Evolutionary conservation across 116 monocot species (phyloP), one percentile per base, ranked within the genome.

Genomic region (Posidonia oceanica): DNA sequence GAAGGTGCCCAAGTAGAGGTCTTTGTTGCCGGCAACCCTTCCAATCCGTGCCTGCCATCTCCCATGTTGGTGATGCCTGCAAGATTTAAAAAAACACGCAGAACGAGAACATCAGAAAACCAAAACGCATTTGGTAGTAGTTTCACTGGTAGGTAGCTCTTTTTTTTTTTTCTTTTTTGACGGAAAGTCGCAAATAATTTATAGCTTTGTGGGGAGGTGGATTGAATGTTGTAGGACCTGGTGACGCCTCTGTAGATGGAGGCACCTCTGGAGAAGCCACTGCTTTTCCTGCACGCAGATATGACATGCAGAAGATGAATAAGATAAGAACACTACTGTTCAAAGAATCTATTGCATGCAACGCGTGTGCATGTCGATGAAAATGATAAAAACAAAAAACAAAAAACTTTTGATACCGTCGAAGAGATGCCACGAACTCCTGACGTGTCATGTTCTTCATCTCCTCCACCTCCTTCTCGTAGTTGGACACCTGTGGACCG

Each of bases 371-470:
- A 76, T 69, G 69, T 36, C 13, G 21, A 44, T 18, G 23, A 38
- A 36, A 4, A 41, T 67, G 44, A 55, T 48, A 42, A n/a, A 23
- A 29, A 64, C 15, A 37, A 62, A 4, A 62, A 23, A 20, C 4
- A 8, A 62, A 4, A 7, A 16, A 2, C 12, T 5, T 2, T 40
- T 52, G 4, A 7, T n/a, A 95, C 96, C 97, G 85, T 71, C 97
- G 66, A 17, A 97, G 83, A 11, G 97, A 97, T 13, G 97, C 97
- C 12, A 97, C 97, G 77, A 97, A 97, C 78, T 92, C 97, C 75
- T 97, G 97, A 20, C 97, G 78, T 16, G 92, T 91, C 97, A 97
- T 97, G 81, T 80, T 85, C 85, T 82, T 92, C 97, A 97, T 97
- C 75, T 89, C 97, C 72, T 85, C 97, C 16, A 92, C 57, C 75